phyloP scores from a whole-genome alignment of 345 rosid species.

The Populus davidiana region DNA sequence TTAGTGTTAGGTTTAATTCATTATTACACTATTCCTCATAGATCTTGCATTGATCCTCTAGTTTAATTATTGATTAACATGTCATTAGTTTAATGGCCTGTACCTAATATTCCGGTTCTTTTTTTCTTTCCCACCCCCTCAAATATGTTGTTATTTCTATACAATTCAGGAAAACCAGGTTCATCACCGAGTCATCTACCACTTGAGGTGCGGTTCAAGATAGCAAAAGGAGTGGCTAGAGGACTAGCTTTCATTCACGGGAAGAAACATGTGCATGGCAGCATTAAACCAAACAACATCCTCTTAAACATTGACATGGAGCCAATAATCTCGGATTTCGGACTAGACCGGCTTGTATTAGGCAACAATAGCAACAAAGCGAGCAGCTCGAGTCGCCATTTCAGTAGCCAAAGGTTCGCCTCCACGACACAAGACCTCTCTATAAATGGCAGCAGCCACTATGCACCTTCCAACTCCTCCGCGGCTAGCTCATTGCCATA shows the following conservation, averaged over 20 bases:
- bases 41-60: too few relatives aligned
- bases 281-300: constrained; percentile 73
- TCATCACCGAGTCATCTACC: constrained; percentile 51
- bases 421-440: constrained; percentile 6
- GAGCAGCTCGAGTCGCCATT: constrained; percentile 22
- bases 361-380: constrained; percentile 24
- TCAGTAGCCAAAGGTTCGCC: constrained; percentile 38
- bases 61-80: too few relatives aligned
- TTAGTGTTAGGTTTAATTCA: not conserved
- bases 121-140: not conserved
- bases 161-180: constrained; percentile 40
- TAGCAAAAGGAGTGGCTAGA: constrained; percentile 74
- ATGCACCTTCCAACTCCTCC: constrained; percentile 23
- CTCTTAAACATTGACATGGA: constrained; percentile 60
- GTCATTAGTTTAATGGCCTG: too few relatives aligned
- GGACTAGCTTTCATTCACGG: constrained; percentile 75
- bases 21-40: not conserved
- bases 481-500: constrained; percentile 27
- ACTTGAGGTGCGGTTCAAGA: constrained; percentile 60
- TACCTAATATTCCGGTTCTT: not conserved
- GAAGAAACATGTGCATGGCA: constrained; percentile 79
- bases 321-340: constrained; percentile 63
- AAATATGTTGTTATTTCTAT: too few relatives aligned
- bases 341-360: constrained; percentile 53
- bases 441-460: constrained; percentile 15